Base-by-base conservation (phyloP, 805 yeast genomes). In the Suhomyces xylopsoci region DNA sequence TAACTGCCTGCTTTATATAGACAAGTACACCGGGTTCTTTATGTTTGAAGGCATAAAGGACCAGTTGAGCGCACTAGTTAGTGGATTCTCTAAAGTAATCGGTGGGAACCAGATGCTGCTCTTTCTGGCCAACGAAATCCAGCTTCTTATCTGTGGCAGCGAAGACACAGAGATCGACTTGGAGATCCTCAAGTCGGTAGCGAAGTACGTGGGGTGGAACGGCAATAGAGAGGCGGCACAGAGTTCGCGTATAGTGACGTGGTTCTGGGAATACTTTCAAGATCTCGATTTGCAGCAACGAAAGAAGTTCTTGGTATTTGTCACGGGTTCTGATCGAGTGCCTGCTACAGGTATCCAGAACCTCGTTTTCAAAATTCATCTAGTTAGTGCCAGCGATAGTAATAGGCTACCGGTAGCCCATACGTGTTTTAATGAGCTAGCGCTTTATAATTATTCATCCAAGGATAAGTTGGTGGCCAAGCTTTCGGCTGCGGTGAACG, bases 261-360 rank as follows among this genome's bases (percentile, higher is more conserved):
- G 98, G 98, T 90, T 93, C 64, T 93, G 99, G 98, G 84, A 86
- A 15, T 82, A 83, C 64, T 78, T 89, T 58, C 73, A 72, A n/a
- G 60, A 69, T 9, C 65, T 85, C 50, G 62, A 70, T 1, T 69
- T 69, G 34, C 60, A 53, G 3, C 74, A 78, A 28, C 96, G 88
- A 58, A 82, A 83, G 56, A 81, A 80, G 58, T 71, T 93, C 44
- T 69, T 93, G 38, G 74, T 79, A 17, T 93, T 93, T 66, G 84
- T 92, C 2, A 92, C 97, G 0, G 97, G 98, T 0, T 86, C 96
- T 1, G 97, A 90, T 62, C 74, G 97, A 45, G 77, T 94, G 7
- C 98, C 99, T 0, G 96, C 97, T 0, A 89, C 97, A 0, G 99
- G 99, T 0, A 77, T 90, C 26, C 85, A 88, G 28, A 85, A 87